Base-by-base conservation (phyloP, 192 early-diverging fungal species). In the Coemansia sp. region DNA sequence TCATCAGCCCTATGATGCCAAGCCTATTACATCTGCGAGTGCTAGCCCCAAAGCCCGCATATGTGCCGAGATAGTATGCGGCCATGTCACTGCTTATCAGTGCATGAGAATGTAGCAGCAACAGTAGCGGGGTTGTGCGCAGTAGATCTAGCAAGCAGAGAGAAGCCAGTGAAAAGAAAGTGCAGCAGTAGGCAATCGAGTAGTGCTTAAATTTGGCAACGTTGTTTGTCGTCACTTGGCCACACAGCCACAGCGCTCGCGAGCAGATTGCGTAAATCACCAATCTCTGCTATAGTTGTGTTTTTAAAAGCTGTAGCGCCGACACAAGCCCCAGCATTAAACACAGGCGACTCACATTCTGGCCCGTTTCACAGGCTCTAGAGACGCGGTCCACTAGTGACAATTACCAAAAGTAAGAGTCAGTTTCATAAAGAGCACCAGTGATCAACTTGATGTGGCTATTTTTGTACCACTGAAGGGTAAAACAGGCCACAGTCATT, bases 401-500 rank as follows among this genome's bases (percentile, higher is more conserved):
- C 6, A 55, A 33, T 5, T 28, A 14, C 26, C 26, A 5, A 26
- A 28, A 16, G 26, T 31, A 28, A 26, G 50, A 11, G 13, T 26
- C 13, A 11, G 50, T 51, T 51, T 51, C 50, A 51, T 28, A 51
- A 28, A 23, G 50, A 9, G 11, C 24, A 51, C 23, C 50, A 28
- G 50, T 28, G 45, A 23, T 10, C 9, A 20, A 11, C 48, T 21
- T 1, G 51, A 28, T 14, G 51, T 55, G 24, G 51, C 51, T 55
- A 55, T 55, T 55, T 55, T 55, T 55, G 26, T 1, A n/a, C 14
- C 28, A n/a, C 51, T n/a, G 16, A 31, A 31, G 51, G 51, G 51
- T 55, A 55, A 55, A 28, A 55, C 51, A 55, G 16, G 26, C 14
- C 51, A 28, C 51, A 31, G 51, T 55, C 26, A 55, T 26, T 55